These are phyloP conservation scores for Lentinula edodes DNA, from an alignment of 768 basidiomycete genomes.

Conservation along the genomic window DNA sequence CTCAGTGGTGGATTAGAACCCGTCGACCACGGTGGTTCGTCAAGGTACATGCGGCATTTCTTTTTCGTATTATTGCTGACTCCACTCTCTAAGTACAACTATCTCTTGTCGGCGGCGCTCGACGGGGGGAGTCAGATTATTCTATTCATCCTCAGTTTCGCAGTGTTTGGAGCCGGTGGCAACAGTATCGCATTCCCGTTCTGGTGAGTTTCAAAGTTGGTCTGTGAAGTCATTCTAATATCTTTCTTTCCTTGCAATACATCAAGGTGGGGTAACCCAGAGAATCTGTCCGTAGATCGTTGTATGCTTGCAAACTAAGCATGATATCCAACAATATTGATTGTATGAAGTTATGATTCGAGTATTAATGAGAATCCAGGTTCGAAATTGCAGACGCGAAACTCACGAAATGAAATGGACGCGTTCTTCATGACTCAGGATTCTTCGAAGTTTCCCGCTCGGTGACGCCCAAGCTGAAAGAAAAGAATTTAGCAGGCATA, in stretches of 20 bases:
- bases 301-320: conserved; percentile 21
- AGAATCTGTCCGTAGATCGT: conserved; percentile 30
- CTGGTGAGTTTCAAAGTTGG: conserved; percentile 29
- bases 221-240: background rate
- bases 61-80: background rate
- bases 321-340: too few species aligned
- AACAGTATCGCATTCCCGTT: conserved; percentile 36
- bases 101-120: conserved; percentile 41
- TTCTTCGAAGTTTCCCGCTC: too few species aligned
- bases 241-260: background rate
- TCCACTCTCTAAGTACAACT: conserved; percentile 28
- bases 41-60: conserved; percentile 23
- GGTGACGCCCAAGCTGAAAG: too few species aligned
- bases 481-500: too few species aligned
- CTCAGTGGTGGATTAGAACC: conserved; percentile 45
- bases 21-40: conserved; percentile 40
- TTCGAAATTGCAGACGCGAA: too few species aligned
- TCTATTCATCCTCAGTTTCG: conserved; percentile 40
- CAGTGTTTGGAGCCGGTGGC: conserved; percentile 33
- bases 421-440: too few species aligned
- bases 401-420: too few species aligned
- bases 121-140: conserved; percentile 46
- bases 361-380: too few species aligned
- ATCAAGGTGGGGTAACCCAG: conserved; percentile 31
- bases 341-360: too few species aligned